Evolutionary conservation across 208 protist species (phyloP).

Genomic region (Crithidia brevicula): DNA sequence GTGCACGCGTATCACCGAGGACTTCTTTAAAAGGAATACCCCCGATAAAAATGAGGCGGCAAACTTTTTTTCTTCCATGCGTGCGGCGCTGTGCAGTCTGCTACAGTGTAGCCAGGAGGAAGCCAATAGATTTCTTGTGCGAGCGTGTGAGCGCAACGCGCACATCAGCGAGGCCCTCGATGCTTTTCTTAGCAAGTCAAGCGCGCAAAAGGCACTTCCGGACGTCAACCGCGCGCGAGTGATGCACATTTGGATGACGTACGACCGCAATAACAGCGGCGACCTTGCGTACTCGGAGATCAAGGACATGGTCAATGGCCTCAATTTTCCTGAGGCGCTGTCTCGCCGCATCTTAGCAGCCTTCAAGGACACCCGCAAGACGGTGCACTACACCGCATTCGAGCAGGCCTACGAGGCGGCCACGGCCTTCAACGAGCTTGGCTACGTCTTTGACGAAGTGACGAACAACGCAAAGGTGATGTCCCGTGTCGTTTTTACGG

Average conservation of each 20-base stretch:
- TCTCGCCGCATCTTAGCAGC: constrained; percentile 17
- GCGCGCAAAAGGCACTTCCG: constrained; percentile 17
- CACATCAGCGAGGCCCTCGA: constrained; percentile 28
- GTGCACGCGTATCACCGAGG: constrained; percentile 34
- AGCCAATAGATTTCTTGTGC: constrained; percentile 36
- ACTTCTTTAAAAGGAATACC: constrained; percentile 29
- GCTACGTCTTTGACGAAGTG: constrained; percentile 43
- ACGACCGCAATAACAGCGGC: constrained; percentile 47
- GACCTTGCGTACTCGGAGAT: constrained; percentile 42
- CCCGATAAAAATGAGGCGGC: constrained; percentile 24
- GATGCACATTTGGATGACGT: constrained; percentile 62
- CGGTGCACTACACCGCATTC: constrained; percentile 36
- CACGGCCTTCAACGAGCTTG: constrained; percentile 41
- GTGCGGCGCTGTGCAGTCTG: constrained; percentile 33
- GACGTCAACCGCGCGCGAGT: constrained; percentile 47
- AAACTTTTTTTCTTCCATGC: constrained; percentile 53
- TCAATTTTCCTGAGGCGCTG: constrained; percentile 51
- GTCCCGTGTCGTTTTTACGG: constrained; percentile 27
- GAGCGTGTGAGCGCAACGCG: constrained; percentile 28
- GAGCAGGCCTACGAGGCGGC: constrained; percentile 38
- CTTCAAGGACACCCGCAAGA: constrained; percentile 22
- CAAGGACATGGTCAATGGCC: constrained; percentile 38
- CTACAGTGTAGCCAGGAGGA: constrained; percentile 33
- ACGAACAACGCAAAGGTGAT: constrained; percentile 24
- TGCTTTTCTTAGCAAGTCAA: constrained; percentile 27